Conservation (phyloP, 2,329 filamentous ascomycete genomes). For the Bipolaris oryzae region DNA sequence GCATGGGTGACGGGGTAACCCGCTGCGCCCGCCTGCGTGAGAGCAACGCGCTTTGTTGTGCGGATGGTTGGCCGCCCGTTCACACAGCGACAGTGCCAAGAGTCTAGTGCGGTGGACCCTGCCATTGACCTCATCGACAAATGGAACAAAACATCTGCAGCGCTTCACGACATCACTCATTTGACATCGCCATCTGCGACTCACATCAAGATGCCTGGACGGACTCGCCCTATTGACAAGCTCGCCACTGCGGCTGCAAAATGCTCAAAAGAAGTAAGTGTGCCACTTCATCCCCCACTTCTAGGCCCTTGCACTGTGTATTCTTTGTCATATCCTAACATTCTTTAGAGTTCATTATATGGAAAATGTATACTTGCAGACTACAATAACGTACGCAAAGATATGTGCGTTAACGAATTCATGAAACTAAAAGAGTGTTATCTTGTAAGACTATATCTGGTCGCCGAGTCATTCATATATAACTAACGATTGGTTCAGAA, state of each 20-base stretch:
- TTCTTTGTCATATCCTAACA: background rate
- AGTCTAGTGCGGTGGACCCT: slow-evolving; percentile 14
- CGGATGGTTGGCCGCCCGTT: slow-evolving; percentile 28
- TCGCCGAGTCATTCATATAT: background rate
- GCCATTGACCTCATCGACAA: slow-evolving; percentile 21
- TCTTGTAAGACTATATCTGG: slow-evolving; percentile 62
- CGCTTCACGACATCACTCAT: too few species aligned
- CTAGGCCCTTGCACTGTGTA: background rate
- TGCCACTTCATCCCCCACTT: slow-evolving; percentile 6
- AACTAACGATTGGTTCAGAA: slow-evolving; percentile 16
- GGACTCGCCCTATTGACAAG: slow-evolving; percentile 70
- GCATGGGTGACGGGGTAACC: slow-evolving; percentile 14
- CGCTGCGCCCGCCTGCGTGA: slow-evolving; percentile 16
- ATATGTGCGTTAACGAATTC: slow-evolving; percentile 88
- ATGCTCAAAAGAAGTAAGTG: slow-evolving; percentile 67
- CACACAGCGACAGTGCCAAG: slow-evolving; percentile 23
- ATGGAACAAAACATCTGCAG: too few species aligned
- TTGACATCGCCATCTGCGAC: background rate
- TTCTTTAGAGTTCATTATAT: slow-evolving; percentile 74
- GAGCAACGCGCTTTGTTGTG: slow-evolving; percentile 40
- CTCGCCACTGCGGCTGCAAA: slow-evolving; percentile 69
- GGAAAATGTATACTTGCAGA: slow-evolving; percentile 90
- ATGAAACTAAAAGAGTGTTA: slow-evolving; percentile 86
- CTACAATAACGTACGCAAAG: slow-evolving; percentile 87
- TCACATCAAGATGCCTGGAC: slow-evolving; percentile 34